A percentile compares a stretch with the other conserved stretches of the same genome.
Evolutionary conservation across 2,329 filamentous ascomycete species (phyloP).

Genomic region (Colletotrichum sansevieriae): DNA sequence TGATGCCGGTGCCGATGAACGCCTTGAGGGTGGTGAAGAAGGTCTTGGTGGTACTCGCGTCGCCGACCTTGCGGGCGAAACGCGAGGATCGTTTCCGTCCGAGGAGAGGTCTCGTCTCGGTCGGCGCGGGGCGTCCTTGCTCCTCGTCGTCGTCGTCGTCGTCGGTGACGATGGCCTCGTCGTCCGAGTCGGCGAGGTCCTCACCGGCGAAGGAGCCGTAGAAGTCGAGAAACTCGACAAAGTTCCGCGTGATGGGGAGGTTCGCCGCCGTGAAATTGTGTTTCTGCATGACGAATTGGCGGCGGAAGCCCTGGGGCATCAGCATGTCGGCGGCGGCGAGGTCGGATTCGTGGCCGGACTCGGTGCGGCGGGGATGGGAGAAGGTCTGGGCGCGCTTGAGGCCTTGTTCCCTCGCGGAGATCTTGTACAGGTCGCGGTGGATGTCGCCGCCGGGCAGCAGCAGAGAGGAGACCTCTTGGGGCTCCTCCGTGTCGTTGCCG

Average conservation of each 20-base stretch:
- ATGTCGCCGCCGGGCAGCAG: conserved; percentile 82
- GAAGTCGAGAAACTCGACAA: conserved; percentile 81
- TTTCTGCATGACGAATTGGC: conserved; percentile 58
- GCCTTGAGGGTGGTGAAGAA: conserved; percentile 85
- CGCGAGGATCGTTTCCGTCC: conserved; percentile 66
- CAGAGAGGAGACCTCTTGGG: conserved; percentile 72
- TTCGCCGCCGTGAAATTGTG: conserved; percentile 44
- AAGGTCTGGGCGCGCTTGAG: conserved; percentile 75
- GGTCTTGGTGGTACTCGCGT: conserved; percentile 77
- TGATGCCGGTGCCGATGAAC: conserved; percentile 84
- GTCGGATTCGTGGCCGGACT: conserved; percentile 42
- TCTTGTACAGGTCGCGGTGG: conserved; percentile 82
- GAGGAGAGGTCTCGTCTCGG: conserved; percentile 73
- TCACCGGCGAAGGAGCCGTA: conserved; percentile 85
- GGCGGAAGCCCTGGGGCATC: conserved; percentile 56
- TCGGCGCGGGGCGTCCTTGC: conserved; percentile 47
- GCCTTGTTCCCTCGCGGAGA: conserved; percentile 69
- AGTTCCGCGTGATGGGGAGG: conserved; percentile 74
- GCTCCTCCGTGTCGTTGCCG: conserved; percentile 46
- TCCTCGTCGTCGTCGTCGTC: conserved; percentile 59
- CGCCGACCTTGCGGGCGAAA: conserved; percentile 58
- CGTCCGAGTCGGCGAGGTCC: conserved; percentile 71
- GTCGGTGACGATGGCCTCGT: conserved; percentile 67
- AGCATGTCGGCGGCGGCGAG: conserved; percentile 42
- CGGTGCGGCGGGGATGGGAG: conserved; percentile 60